Base-by-base conservation (phyloP, 2,329 filamentous ascomycete species). In the Penicillium brevicompactum region DNA sequence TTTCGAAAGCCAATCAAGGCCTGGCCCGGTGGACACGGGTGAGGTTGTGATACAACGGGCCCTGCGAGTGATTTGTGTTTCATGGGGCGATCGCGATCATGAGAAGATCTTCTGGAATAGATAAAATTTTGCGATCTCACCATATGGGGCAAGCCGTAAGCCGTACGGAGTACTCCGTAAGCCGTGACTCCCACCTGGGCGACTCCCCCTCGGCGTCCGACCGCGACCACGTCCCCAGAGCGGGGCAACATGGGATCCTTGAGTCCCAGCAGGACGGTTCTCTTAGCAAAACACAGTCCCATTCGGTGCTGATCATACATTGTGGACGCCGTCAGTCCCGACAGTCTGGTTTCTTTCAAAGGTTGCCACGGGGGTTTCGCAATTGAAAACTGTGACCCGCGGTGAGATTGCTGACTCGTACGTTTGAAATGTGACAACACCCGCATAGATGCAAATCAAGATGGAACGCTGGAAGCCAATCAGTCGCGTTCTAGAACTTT, bases 1-100 rank as follows among this genome's bases (percentile, higher is more conserved):
- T 10, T 51, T 46, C 9, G 2, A 11, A 2, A n/a, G 16, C 59
- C 59, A 62, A 60, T 60, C 31, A 51, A 5, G n/a, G 21, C 24
- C 27, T 14, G 9, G 4, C 21, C 14, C 2, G 18, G 38, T 21
- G 38, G 38, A 24, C 45, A 38, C 27, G 11, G 49, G 50, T 7
- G 13, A 49, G 32, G 41, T 44, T 50, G 46, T 53, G 32, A 32
- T 52, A 32, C 42, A 43, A 14, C 41, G 31, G n/a, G 9, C 27
- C 24, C 16, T 14, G 24, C 30, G 22, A 18, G 37, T 41, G 18
- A 41, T 41, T n/a, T 10, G n/a, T 41, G 18, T 41, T 41, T 41
- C 34, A 37, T 41, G 38, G 38, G 38, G n/a, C 34, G 34, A 37
- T 37, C 34, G 13, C 24, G 24, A 27, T 27, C 24, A 27, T 8